Base-by-base conservation (phyloP, 2,329 filamentous ascomycete species). In the Sarocladiaceae sp. region DNA sequence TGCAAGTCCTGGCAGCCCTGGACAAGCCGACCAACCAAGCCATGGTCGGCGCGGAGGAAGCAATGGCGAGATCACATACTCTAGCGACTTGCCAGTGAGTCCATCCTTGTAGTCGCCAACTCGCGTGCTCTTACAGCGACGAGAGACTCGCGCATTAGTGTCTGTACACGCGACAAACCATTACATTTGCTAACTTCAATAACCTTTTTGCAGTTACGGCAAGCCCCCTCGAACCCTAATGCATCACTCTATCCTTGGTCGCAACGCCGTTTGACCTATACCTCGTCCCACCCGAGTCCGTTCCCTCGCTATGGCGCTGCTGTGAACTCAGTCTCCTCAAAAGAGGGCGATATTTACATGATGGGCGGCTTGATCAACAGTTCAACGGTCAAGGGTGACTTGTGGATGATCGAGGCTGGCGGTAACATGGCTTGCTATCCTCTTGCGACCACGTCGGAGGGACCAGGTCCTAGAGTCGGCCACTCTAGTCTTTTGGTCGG, bases 311-410 rank as follows among this genome's bases (percentile, higher is more conserved):
- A 99, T 79, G 94, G 94, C 66, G 91, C 95, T 50, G 94, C 95
- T 6, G 93, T 97, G 67, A 99, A 99, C 68, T 82, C 91, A 1
- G 79, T 87, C 15, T 88, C 92, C 22, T 97, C 92, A 35, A 97
- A 97, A 71, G 94, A 99, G 70, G 95, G 95, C 54, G 90, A 96
- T 61, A 88, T 99, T 53, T 99, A 97, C 64, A 80, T 99, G 64
- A 97, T 99, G 92, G 94, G 94, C 57, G 94, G 94, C 49, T 73
- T 99, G 55, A 93, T 99, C 62, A 93, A 96, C 64, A 93, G 93
- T 59, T 89, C 91, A 33, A 96, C 90, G 2, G 94, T 97, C 40
- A 97, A 97, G 66, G 94, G 94, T 46, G 94, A 99, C 71, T 71
- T 99, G 44, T 99, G 95, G 95, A 88, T 97, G 84, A 88, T 97